Evolutionary conservation across 306 rosid species (phyloP), one percentile per base, ranked within the genome.

Genomic region (Lathyrus aphaca): DNA sequence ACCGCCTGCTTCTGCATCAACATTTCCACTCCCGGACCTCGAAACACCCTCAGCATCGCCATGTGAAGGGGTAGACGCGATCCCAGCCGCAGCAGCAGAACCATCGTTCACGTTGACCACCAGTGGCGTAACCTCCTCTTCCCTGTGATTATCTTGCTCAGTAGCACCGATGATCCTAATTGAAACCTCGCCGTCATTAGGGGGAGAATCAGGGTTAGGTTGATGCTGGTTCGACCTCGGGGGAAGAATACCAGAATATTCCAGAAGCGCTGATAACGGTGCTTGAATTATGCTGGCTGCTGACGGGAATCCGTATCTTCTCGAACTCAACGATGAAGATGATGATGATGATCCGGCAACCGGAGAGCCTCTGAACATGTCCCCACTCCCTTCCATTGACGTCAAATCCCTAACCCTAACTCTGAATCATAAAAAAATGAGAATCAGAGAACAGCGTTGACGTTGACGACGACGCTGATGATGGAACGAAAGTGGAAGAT

Each of bases 91-190:
- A 8, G 9, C 57, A 23, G 79, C 70, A 0, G 4, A 11, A 4
- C 5, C 10, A 25, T 58, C 79, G n/a, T 66, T 81, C 1, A 80
- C 90, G 82, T 81, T 80, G 10, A 85, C 88, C 42, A 82, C 85
- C 1, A 79, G 85, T 49, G 63, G 6, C 13, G 48, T 16, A 49
- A 40, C 3, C 1, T 38, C 13, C 16, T 82, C 90, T 42, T 90
- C 97, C 78, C 90, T 66, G 2, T 72, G 89, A 72, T 85, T 82
- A 0, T 77, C 78, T 13, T 73, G 89, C 19, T 90, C 98, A 27
- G 85, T 72, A 0, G 94, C 75, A 0, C 95, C 95, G 61, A 90
- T 88, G 32, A 94, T 94, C 86, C 96, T 81, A 48, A 94, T 94
- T 0, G 96, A 94, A 48, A 94, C 92, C 88, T 94, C 96, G 4